Evolutionary conservation across 2,329 filamentous ascomycete species (phyloP), one percentile per base, ranked within the genome.

Genomic region (Talaromyces marneffei): DNA sequence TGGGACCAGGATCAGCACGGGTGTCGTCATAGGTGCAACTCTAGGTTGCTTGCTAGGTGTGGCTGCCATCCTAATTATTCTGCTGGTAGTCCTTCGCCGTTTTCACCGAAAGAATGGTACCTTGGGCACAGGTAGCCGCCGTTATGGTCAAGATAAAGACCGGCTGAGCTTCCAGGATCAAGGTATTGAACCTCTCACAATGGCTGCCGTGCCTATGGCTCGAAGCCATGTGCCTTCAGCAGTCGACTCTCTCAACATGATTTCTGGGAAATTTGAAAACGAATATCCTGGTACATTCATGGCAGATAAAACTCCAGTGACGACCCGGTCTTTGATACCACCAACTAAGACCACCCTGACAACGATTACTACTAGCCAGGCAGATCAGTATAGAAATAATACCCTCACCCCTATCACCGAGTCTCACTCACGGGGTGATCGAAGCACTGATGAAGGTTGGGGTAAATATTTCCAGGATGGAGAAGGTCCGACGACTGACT

Each of bases 1-100:
- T 18, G 68, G 73, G 12, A 69, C 77, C 4, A 66, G 68, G 31
- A 66, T 62, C 37, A 65, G 70, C 40, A 69, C 69, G 25, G 75
- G 81, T 66, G 85, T 85, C 7, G 88, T 96, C 29, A 82, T 97
- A 1, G 92, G 90, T 35, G 90, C 90, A 56, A 90, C 90, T 0
- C 81, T 97, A 0, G 92, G 92, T 12, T 86, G 87, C n/a, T 86
- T 96, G 23, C 83, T 90, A 57, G 91, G 89, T 18, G 78, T 91
- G 57, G 86, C 88, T 20, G 76, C 86, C 0, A 71, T 96, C 6
- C 78, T 95, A n/a, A 80, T 89, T 27, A 72, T 90, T 1, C 71
- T 91, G n/a, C 81, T 97, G 20, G 78, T 94, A 56, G 79, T 89
- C 29, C 76, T 92, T 25, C 82, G 84, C 70, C 84, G 83, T 66